phyloP scores from a whole-genome alignment of 148 eudicot species.

The Rhododendron simsii region DNA sequence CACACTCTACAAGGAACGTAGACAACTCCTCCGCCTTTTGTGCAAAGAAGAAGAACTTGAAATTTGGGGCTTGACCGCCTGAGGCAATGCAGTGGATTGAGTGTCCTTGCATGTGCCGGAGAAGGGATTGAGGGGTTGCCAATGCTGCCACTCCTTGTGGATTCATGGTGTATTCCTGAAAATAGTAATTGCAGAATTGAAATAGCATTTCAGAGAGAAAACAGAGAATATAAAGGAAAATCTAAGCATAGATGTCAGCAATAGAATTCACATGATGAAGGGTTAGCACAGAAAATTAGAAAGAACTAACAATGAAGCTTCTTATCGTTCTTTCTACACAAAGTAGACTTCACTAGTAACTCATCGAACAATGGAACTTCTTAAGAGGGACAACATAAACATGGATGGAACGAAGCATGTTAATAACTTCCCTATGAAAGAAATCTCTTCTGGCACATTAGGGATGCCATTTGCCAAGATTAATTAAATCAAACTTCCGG shows the following conservation, averaged over 20 bases:
- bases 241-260: neutral
- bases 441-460: neutral
- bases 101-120: constrained; percentile 76
- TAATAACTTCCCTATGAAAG: neutral
- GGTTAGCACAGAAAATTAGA: neutral
- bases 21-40: constrained; percentile 69
- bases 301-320: neutral
- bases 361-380: neutral
- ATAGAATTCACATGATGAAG: neutral
- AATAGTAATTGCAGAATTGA: neutral
- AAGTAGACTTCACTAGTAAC: neutral
- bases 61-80: constrained; percentile 94
- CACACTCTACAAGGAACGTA: constrained; percentile 78
- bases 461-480: neutral
- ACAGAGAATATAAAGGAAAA: neutral
- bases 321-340: neutral
- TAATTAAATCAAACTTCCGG: neutral
- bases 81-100: constrained; percentile 94
- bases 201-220: neutral
- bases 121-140: constrained; percentile 75
- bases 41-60: constrained; percentile 94
- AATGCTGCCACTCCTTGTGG: constrained; percentile 79
- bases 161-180: constrained; percentile 63
- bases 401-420: neutral
- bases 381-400: neutral